These are phyloP conservation scores for Cryptosporidium andersoni DNA, from an alignment of 169 alveolate species.

Conservation along the genomic window DNA sequence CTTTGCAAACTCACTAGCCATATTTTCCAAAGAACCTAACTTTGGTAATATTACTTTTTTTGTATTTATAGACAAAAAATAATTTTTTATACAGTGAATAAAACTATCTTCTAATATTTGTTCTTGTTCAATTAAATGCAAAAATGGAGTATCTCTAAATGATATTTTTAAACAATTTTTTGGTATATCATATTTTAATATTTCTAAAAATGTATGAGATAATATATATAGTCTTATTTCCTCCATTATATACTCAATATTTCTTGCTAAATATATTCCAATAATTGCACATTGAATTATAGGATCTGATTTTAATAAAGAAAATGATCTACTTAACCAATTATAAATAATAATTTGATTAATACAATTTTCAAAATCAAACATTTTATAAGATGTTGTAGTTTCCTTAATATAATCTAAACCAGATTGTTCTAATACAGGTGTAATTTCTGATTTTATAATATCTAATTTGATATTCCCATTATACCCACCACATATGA, in stretches of 20 bases:
- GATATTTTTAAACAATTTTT: conserved; percentile 21
- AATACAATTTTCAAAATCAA: conserved; percentile 38
- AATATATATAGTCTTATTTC: conserved; percentile 42
- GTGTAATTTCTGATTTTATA: conserved; percentile 1
- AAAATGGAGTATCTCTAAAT: conserved; percentile 1
- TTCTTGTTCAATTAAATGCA: conserved; percentile 14
- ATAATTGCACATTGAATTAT: conserved; percentile 20
- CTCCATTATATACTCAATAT: conserved; percentile 7
- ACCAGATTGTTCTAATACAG: conserved; percentile 9
- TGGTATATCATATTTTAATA: conserved; percentile 23
- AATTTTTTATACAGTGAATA: conserved; percentile 23
- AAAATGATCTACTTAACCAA: conserved; percentile 37
- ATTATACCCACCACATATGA: conserved; percentile 48
- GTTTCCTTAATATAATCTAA: neutral
- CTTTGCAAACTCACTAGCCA: neutral
- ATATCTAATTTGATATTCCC: conserved; percentile 30
- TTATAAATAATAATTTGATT: conserved; percentile 28
- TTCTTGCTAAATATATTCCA: conserved; percentile 45
- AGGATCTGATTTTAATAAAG: conserved; percentile 50
- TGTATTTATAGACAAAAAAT: conserved; percentile 1
- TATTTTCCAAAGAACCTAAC: neutral
- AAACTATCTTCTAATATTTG: neutral
- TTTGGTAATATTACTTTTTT: conserved; percentile 12
- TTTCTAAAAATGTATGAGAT: conserved; percentile 15
- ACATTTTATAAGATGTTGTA: conserved; percentile 20